Conservation (phyloP, 768 basidiomycete genomes). For the Podaxis sp. region DNA sequence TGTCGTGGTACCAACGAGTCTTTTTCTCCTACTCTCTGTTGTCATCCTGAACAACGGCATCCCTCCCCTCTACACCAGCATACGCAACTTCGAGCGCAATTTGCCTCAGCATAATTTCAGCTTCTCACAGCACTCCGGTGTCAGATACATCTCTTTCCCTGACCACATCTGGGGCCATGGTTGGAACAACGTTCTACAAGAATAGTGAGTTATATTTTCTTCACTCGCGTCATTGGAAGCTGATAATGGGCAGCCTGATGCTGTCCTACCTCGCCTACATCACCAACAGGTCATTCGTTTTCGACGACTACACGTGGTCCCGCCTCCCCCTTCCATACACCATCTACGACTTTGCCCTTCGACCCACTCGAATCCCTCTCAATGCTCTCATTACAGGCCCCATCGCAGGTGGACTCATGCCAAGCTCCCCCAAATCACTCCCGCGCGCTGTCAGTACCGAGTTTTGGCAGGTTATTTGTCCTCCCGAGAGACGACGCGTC, state of each 20-base stretch:
- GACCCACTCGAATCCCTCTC: conserved; percentile 48
- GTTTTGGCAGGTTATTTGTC: conserved; percentile 47
- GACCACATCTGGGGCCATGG: conserved; percentile 58
- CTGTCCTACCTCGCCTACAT: conserved; percentile 48
- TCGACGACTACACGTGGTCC: conserved; percentile 62
- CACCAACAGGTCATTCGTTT: conserved; percentile 52
- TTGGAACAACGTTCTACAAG: conserved; percentile 58
- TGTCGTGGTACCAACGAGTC: not conserved
- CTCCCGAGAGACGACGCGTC: conserved; percentile 22
- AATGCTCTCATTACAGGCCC: conserved; percentile 58
- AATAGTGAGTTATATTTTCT: conserved; percentile 39
- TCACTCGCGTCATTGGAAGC: not conserved
- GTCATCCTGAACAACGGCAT: conserved; percentile 17
- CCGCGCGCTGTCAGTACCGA: conserved; percentile 39
- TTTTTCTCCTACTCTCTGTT: conserved; percentile 7
- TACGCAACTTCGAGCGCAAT: conserved; percentile 12
- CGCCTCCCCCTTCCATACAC: conserved; percentile 49
- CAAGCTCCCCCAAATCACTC: not conserved
- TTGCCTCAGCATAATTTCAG: conserved; percentile 17
- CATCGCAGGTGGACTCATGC: conserved; percentile 39
- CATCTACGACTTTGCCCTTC: conserved; percentile 47
- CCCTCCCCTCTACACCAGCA: conserved; percentile 18
- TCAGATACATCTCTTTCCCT: conserved; percentile 44
- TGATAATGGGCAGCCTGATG: conserved; percentile 30
- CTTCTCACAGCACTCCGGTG: conserved; percentile 15